A percentile compares a stretch with the other conserved stretches of the same genome.
Conservation (phyloP, 306 rosid genomes). For the Nissolia schottii region DNA sequence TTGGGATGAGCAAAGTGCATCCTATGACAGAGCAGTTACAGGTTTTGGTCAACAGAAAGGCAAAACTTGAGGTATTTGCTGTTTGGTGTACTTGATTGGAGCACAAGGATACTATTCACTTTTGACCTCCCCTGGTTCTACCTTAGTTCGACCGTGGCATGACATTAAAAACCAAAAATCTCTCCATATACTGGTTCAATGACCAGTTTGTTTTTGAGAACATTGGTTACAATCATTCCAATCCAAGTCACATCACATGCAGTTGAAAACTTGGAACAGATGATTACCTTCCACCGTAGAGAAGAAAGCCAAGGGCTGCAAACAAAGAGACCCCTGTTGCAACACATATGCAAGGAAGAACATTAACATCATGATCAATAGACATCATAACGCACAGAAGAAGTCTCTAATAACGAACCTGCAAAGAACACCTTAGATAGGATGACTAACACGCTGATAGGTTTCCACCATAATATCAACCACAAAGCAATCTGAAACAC, state of each 20-base stretch:
- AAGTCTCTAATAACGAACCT: slow-evolving; percentile 35
- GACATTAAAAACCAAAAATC: not conserved
- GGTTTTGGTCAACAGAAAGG: not conserved
- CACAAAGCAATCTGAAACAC: slow-evolving; percentile 72
- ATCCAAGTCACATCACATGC: slow-evolving; percentile 6
- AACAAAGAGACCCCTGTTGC: slow-evolving; percentile 81
- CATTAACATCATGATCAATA: slow-evolving; percentile 14
- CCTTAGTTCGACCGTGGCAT: too few relatives aligned
- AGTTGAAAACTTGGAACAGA: slow-evolving; percentile 22
- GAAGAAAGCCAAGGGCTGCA: slow-evolving; percentile 97
- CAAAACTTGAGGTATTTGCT: not conserved
- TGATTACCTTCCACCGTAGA: slow-evolving; percentile 93
- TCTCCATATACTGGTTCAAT: not conserved
- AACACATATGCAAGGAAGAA: slow-evolving; percentile 22
- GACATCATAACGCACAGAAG: not conserved
- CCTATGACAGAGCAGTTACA: not conserved
- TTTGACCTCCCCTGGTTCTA: not conserved
- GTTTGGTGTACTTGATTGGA: not conserved
- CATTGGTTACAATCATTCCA: not conserved
- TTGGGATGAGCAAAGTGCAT: not conserved
- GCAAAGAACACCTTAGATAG: slow-evolving; percentile 94
- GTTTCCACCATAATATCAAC: slow-evolving; percentile 93
- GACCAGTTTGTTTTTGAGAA: not conserved
- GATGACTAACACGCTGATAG: slow-evolving; percentile 44
- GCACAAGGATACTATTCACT: not conserved